Evolutionary conservation across 2,329 filamentous ascomycete species (phyloP), one percentile per base, ranked within the genome.

Genomic region (Colletotrichum cordylinicola): DNA sequence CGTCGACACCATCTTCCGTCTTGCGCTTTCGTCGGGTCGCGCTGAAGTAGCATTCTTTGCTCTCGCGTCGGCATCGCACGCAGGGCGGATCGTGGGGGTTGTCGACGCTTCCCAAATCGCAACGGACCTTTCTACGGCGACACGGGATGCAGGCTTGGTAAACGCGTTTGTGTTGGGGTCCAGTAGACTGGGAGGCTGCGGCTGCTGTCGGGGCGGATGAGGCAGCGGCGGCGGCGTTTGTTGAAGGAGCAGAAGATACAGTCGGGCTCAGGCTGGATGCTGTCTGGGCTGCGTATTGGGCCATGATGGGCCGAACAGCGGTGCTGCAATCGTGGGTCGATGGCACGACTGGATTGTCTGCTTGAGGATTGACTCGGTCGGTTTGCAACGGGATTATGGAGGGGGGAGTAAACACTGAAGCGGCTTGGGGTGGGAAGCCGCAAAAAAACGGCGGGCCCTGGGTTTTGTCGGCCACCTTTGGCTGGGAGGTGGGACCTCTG

Each of bases 11-110:
- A 79, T 94, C 88, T 79, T 89, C 91, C 64, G 90, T 90, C 89
- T 97, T 98, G 83, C 96, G 92, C 92, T 98, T 98, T 82, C 97
- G 93, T 67, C 97, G 91, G 37, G 96, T 98, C 24, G 96, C 95
- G 77, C 96, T 98, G 88, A 99, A 99, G 90, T 94, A 98, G 88
- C 97, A 99, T 81, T 98, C 94, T 85, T 98, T 98, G 87, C 94
- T 95, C 88, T 99, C 97, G 79, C 97, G 93, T 69, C 96, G 94
- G 84, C 97, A 99, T 82, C 97, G 93, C 75, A 96, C 94, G 84
- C 97, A 99, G 4, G 97, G 97, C 71, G 96, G 96, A 80, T 98
- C 95, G 85, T 96, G 93, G 29, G 97, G 97, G 81, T 97, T 96
- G 86, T 98, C 97, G 82, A 98, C 96, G 81, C 93, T 94, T 73